Percentiles rank a stretch among this genome's conserved stretches.
phyloP scores from a whole-genome alignment of 2,329 filamentous ascomycete genomes.

The Grosmannia serpens region DNA sequence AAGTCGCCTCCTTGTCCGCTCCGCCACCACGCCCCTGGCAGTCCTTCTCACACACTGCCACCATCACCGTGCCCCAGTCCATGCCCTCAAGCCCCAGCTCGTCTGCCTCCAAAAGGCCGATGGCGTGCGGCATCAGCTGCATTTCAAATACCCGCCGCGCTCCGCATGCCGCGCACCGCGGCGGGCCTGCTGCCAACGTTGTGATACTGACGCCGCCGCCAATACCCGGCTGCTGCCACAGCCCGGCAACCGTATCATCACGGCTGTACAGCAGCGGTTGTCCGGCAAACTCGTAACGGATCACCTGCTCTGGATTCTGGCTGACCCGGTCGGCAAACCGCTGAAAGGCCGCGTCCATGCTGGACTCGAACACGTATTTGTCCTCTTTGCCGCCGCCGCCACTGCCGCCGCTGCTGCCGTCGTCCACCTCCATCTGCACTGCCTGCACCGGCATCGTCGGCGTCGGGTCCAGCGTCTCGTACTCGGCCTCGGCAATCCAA shows the following conservation, averaged over 20 bases:
- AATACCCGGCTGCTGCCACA: slow-evolving; percentile 22
- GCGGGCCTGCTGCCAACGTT: slow-evolving; percentile 37
- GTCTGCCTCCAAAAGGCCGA: slow-evolving; percentile 75
- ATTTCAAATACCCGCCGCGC: slow-evolving; percentile 73
- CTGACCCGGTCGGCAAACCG: slow-evolving; percentile 67
- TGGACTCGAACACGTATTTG: slow-evolving; percentile 60
- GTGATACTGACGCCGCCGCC: slow-evolving; percentile 17
- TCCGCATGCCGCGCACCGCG: slow-evolving; percentile 67
- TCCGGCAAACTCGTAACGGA: slow-evolving; percentile 69
- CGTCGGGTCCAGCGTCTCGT: slow-evolving; percentile 65
- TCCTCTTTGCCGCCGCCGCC: slow-evolving; percentile 43
- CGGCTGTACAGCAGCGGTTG: slow-evolving; percentile 70
- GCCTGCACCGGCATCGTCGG: slow-evolving; percentile 34
- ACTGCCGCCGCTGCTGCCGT: slow-evolving; percentile 16
- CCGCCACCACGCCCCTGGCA: slow-evolving; percentile 54
- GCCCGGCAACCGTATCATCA: slow-evolving; percentile 59
- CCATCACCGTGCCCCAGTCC: slow-evolving; percentile 93
- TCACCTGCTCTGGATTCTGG: slow-evolving; percentile 73
- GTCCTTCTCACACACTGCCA: slow-evolving; percentile 73
- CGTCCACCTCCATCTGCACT: slow-evolving; percentile 36
- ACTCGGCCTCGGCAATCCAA: slow-evolving; percentile 80
- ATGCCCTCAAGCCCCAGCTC: slow-evolving; percentile 68
- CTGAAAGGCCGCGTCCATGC: slow-evolving; percentile 65
- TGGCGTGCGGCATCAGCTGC: slow-evolving; percentile 84
- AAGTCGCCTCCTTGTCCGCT: slow-evolving; percentile 54